Evolutionary conservation across 2,329 filamentous ascomycete species (phyloP).

Genomic region (Aureobasidium sp.): DNA sequence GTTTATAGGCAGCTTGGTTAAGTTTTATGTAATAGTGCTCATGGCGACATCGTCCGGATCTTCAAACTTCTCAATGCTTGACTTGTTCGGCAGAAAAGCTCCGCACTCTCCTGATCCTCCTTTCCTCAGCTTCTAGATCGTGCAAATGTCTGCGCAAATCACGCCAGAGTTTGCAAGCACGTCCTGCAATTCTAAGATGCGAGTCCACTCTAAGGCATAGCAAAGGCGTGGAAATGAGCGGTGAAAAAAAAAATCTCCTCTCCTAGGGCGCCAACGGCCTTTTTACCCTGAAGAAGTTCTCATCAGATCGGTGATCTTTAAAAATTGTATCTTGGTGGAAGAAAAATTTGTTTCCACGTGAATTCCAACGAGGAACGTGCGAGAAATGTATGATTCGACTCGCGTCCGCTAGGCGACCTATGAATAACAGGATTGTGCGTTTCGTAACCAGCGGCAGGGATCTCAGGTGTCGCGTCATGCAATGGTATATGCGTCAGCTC

Average conservation of each 20-base stretch:
- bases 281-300: slow-evolving; percentile 13
- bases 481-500: not conserved
- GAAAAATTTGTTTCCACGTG: slow-evolving; percentile 15
- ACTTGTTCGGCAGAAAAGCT: not conserved
- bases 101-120: slow-evolving; percentile 4
- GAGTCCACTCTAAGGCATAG: not conserved
- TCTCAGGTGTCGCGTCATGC: not conserved
- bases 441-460: not conserved
- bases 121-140: not conserved
- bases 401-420: not conserved
- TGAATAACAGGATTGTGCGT: not conserved
- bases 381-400: not conserved
- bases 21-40: slow-evolving; percentile 11
- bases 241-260: slow-evolving; percentile 2
- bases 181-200: not conserved
- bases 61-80: not conserved
- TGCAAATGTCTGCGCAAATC: not conserved
- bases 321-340: slow-evolving; percentile 1
- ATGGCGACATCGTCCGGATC: slow-evolving; percentile 13
- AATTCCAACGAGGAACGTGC: slow-evolving; percentile 3
- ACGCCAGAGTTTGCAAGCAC: slow-evolving; percentile 5
- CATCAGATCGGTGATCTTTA: slow-evolving; percentile 2
- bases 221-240: slow-evolving; percentile 9
- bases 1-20: not conserved
- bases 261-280: not conserved